Base-by-base conservation (phyloP, 805 yeast genomes). In the Lipomyces starkeyi region DNA sequence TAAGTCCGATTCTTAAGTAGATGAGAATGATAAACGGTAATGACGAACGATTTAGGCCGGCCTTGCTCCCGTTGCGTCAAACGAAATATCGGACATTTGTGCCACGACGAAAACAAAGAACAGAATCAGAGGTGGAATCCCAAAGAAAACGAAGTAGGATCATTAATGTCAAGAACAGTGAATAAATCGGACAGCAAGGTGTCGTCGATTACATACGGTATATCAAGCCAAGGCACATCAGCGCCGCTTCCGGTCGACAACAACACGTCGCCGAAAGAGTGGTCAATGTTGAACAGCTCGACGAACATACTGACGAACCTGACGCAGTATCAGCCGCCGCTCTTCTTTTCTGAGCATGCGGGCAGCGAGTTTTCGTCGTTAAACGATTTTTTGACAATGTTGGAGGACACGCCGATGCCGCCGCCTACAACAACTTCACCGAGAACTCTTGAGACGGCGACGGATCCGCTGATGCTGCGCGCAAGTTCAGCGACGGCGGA, bases 351-450 rank as follows among this genome's bases (percentile, higher is more conserved):
- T 0, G 97, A 93, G 74, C 96, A 93, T 0, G 73, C 69, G 13
- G 97, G 97, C 1, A 88, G 95, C 25, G 98, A 93, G 79, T 93
- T 93, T 76, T 88, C 92, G 70, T 92, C 97, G 0, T 81, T 93
- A 72, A 92, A 92, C 67, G 97, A 93, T 76, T 93, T 93, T 74
- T 80, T 93, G 62, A 88, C 93, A 1, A 91, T 93, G 91, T 86
- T 93, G 58, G 97, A 93, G 74, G 97, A 93, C 75, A 62, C 69
- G 47, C 76, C 11, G 40, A 25, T 27, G 55, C 25, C n/a, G 37
- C 62, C 34, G 11, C 49, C 43, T 40, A 63, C 34, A 3, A 34
- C 29, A 32, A 52, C 29, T n/a, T 53, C 55, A 27, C 69, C 34
- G 59, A 54, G n/a, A 14, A 35, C 60, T 49, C 32, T 29, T 22